These are phyloP conservation scores for Gossypium trilobum DNA, from an alignment of 441 rosid genomes.

Conservation along the genomic window DNA sequence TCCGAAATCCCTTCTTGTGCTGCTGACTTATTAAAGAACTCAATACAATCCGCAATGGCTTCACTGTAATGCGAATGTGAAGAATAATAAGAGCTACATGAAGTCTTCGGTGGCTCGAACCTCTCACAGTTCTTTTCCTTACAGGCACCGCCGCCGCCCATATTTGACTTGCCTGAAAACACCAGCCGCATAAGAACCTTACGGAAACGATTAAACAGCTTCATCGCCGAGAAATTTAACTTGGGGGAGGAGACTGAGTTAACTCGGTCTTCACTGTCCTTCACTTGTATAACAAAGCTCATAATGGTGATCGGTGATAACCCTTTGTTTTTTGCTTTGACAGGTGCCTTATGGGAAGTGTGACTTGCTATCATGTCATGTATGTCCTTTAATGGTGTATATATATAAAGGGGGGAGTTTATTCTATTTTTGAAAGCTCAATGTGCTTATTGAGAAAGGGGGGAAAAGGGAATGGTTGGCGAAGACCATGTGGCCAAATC, in stretches of 20 bases:
- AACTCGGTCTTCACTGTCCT: constrained; percentile 4
- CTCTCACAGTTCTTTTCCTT: constrained; percentile 31
- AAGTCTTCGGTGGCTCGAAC: constrained; percentile 78
- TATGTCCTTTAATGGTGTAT: constrained; percentile 29
- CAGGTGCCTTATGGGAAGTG: constrained; percentile 44
- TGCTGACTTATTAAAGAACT: constrained; percentile 82
- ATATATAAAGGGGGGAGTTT: constrained; percentile 22
- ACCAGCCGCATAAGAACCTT: constrained; percentile 50
- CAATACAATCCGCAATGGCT: constrained; percentile 86
- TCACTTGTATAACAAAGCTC: constrained; percentile 35
- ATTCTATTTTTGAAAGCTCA: constrained; percentile 32
- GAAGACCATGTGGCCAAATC: constrained; percentile 51
- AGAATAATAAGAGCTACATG: constrained; percentile 82
- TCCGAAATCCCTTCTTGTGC: constrained; percentile 46
- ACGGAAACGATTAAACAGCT: constrained; percentile 52
- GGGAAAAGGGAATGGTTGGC: constrained; percentile 12
- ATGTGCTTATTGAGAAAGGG: constrained; percentile 20
- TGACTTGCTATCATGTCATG: constrained; percentile 42
- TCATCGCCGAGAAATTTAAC: constrained; percentile 48
- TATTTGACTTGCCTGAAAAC: constrained; percentile 19
- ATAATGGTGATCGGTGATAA: background rate
- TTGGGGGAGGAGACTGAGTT: background rate
- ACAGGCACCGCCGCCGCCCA: background rate
- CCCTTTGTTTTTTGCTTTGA: constrained; percentile 14
- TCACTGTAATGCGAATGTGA: constrained; percentile 69